Percentiles rank a stretch among this genome's conserved stretches.
Conservation (phyloP, 495 filamentous ascomycete species). For the Penicillium parvum region DNA sequence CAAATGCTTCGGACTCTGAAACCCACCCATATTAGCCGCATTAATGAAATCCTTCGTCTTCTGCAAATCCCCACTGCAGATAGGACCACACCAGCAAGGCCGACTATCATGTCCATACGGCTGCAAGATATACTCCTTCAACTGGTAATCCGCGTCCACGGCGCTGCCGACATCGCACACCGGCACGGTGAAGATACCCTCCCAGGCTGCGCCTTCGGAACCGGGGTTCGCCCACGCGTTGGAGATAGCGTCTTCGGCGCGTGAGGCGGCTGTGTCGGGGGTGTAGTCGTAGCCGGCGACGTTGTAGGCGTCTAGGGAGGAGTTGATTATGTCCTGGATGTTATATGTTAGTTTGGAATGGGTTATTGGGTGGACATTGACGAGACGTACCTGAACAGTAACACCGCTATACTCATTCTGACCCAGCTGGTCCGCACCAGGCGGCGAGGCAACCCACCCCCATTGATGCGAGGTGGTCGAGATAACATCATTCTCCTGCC, state of each 20-base stretch:
- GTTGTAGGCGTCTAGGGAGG: slow-evolving; percentile 22
- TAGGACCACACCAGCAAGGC: slow-evolving; percentile 25
- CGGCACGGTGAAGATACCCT: slow-evolving; percentile 28
- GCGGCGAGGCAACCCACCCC: slow-evolving; percentile 20
- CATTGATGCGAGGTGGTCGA: slow-evolving; percentile 21
- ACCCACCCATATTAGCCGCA: slow-evolving; percentile 20
- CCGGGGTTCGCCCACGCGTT: slow-evolving; percentile 18
- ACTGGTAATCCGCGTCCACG: slow-evolving; percentile 7
- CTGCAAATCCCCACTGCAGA: slow-evolving; percentile 15
- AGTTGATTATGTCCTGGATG: slow-evolving; percentile 26
- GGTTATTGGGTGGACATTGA: too few relatives aligned
- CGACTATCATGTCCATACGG: slow-evolving; percentile 21
- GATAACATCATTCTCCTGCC: slow-evolving; percentile 18
- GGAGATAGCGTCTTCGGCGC: slow-evolving; percentile 16
- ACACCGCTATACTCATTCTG: slow-evolving; percentile 13
- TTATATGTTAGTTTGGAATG: too few relatives aligned
- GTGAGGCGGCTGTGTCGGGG: slow-evolving; percentile 5
- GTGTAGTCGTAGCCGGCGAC: slow-evolving; percentile 22
- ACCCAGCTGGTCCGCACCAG: slow-evolving; percentile 15
- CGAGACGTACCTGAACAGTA: slow-evolving; percentile 12
- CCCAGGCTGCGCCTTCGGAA: slow-evolving; percentile 21
- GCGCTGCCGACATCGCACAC: slow-evolving; percentile 24
- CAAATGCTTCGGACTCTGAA: slow-evolving; percentile 19
- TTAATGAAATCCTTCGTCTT: slow-evolving; percentile 20
- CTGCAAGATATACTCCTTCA: slow-evolving; percentile 22